Evolutionary conservation across 1,139 yeast genomes (phyloP).

Genomic region (Pichia sp.): DNA sequence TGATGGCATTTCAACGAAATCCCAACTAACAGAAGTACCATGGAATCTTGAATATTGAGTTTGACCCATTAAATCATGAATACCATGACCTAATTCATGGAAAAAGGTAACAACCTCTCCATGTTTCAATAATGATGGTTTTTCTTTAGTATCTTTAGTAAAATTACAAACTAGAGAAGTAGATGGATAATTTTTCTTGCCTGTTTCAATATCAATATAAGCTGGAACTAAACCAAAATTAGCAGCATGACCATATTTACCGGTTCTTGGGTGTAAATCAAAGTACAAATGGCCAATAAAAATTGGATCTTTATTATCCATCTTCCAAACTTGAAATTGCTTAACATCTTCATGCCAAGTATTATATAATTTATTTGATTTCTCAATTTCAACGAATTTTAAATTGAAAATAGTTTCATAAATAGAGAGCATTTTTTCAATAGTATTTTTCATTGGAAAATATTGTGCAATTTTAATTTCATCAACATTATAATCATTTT

Average conservation of each 20-base stretch:
- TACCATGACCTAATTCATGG: conserved; percentile 89
- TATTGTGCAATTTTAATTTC: conserved; percentile 66
- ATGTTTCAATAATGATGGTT: conserved; percentile 74
- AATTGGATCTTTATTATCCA: conserved; percentile 43
- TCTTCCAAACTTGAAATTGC: conserved; percentile 67
- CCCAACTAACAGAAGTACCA: conserved; percentile 73
- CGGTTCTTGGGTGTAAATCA: conserved; percentile 79
- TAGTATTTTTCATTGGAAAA: conserved; percentile 67
- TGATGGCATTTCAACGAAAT: conserved; percentile 86
- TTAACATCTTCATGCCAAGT: conserved; percentile 79
- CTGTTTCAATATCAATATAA: conserved; percentile 39
- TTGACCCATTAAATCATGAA: conserved; percentile 66
- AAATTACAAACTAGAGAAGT: conserved; percentile 82
- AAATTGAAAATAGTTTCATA: conserved; percentile 64
- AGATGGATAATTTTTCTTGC: conserved; percentile 54
- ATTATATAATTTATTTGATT: conserved; percentile 29
- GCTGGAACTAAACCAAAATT: conserved; percentile 69
- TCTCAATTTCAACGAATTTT: conserved; percentile 49
- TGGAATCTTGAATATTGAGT: conserved; percentile 62
- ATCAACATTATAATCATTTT: conserved; percentile 65
- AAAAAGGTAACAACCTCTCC: conserved; percentile 76
- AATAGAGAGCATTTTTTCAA: conserved; percentile 59
- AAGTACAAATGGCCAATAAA: conserved; percentile 76
- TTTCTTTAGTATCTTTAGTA: conserved; percentile 63
- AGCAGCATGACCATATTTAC: conserved; percentile 85